These are phyloP conservation scores for Lagerstroemia speciosa DNA, from an alignment of 345 rosid genomes.

Conservation along the genomic window DNA sequence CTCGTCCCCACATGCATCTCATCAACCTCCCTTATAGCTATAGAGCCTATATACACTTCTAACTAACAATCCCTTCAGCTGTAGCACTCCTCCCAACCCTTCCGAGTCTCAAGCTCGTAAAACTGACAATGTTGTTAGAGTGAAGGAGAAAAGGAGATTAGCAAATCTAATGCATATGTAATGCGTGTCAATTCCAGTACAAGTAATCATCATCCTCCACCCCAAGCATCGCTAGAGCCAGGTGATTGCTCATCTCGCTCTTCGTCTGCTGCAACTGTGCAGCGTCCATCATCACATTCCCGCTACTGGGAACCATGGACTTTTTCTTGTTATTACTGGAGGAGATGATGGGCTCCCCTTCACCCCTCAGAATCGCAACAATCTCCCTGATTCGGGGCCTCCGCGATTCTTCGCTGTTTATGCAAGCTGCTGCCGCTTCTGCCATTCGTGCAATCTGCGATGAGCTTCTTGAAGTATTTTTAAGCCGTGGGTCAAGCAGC, in stretches of 20 bases:
- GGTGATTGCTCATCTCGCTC: conserved; percentile 78
- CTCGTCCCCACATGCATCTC: not conserved
- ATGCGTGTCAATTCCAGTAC: conserved; percentile 40
- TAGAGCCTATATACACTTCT: not conserved
- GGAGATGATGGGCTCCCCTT: conserved; percentile 26
- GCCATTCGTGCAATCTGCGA: conserved; percentile 47
- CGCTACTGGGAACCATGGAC: conserved; percentile 44
- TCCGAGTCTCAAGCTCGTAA: too few species aligned
- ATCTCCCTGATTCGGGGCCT: conserved; percentile 55
- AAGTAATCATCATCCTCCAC: conserved; percentile 59
- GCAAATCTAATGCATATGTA: not conserved
- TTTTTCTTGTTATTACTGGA: conserved; percentile 18
- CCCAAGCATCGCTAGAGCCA: conserved; percentile 86
- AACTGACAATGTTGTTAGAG: not conserved
- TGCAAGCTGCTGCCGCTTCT: conserved; percentile 71
- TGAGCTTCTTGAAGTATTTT: conserved; percentile 26
- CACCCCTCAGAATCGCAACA: conserved; percentile 47
- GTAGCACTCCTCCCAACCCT: not conserved
- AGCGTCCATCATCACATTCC: conserved; percentile 35
- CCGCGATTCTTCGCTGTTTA: conserved; percentile 58
- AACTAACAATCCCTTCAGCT: not conserved
- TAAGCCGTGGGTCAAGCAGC: conserved; percentile 57
- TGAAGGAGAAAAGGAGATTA: not conserved
- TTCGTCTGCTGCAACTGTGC: conserved; percentile 51
- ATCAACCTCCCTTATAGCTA: too few species aligned